phyloP scores from a whole-genome alignment of 2,329 filamentous ascomycete species.

The Pseudocercospora musae region DNA sequence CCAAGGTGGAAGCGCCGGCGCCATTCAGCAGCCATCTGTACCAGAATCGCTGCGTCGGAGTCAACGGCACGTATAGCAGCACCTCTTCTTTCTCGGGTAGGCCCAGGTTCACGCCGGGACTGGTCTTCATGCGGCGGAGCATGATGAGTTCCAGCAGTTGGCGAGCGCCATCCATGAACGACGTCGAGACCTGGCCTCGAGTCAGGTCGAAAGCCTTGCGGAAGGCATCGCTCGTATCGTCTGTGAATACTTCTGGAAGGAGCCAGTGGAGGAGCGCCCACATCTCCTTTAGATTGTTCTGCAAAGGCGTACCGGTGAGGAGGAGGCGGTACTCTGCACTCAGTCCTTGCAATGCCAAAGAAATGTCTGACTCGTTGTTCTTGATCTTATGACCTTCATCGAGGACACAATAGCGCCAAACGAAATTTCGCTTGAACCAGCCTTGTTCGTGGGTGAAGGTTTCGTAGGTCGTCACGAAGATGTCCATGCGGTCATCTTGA shows the following conservation, averaged over 20 bases:
- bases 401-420: slow-evolving; percentile 53
- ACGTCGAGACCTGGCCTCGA: slow-evolving; percentile 52
- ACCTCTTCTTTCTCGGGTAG: slow-evolving; percentile 58
- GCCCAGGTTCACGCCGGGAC: slow-evolving; percentile 52
- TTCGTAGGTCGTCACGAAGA: slow-evolving; percentile 53
- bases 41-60: slow-evolving; percentile 57
- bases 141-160: slow-evolving; percentile 56
- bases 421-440: slow-evolving; percentile 52
- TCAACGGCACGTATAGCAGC: slow-evolving; percentile 56
- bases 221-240: slow-evolving; percentile 51
- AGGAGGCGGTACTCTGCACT: slow-evolving; percentile 50
- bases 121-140: slow-evolving; percentile 58
- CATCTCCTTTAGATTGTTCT: slow-evolving; percentile 57
- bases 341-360: slow-evolving; percentile 43
- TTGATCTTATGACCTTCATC: slow-evolving; percentile 56
- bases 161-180: slow-evolving; percentile 53
- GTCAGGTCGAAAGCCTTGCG: slow-evolving; percentile 56
- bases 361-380: slow-evolving; percentile 46
- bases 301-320: slow-evolving; percentile 55
- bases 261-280: slow-evolving; percentile 59
- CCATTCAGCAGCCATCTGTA: slow-evolving; percentile 57
- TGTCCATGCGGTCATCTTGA: slow-evolving; percentile 42
- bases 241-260: slow-evolving; percentile 56
- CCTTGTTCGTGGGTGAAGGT: slow-evolving; percentile 44
- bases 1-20: slow-evolving; percentile 49